Evolutionary conservation across 371 early-diverging fungal genomes (phyloP).

Genomic region (Circinella umbellata): DNA sequence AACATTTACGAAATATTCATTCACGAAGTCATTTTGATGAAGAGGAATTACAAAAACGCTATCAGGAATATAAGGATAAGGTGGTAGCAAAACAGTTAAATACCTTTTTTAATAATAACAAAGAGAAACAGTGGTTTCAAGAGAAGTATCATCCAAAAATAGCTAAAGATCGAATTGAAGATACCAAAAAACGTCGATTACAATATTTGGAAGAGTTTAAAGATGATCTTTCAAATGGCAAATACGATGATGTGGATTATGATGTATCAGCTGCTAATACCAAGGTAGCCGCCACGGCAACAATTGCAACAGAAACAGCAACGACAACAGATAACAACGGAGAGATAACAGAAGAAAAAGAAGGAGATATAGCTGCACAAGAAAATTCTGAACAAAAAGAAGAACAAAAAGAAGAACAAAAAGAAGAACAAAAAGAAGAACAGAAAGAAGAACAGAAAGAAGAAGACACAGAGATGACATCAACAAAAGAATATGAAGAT

Average conservation of each 20-base stretch:
- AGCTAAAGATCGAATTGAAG: slow-evolving; percentile 58
- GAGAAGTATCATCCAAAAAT: slow-evolving; percentile 88
- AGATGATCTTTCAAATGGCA: slow-evolving; percentile 68
- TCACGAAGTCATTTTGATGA: slow-evolving; percentile 66
- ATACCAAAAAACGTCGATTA: slow-evolving; percentile 57
- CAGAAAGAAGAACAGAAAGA: background rate
- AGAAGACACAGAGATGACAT: slow-evolving; percentile 23
- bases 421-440: background rate
- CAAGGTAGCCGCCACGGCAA: background rate
- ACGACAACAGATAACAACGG: background rate
- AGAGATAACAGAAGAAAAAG: background rate
- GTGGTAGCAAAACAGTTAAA: slow-evolving; percentile 68
- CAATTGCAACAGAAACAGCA: background rate
- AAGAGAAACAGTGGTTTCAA: slow-evolving; percentile 89
- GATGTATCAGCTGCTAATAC: slow-evolving; percentile 40
- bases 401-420: slow-evolving; percentile 12
- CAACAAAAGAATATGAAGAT: slow-evolving; percentile 39
- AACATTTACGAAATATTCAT: slow-evolving; percentile 63
- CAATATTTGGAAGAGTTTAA: slow-evolving; percentile 66
- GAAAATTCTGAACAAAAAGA: background rate
- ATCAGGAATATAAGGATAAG: slow-evolving; percentile 81
- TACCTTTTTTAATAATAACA: slow-evolving; percentile 79
- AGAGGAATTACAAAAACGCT: slow-evolving; percentile 81
- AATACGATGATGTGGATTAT: slow-evolving; percentile 72
- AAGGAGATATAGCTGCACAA: background rate